Base-by-base conservation (phyloP, 441 rosid genomes). In the Lepidium campestre region DNA sequence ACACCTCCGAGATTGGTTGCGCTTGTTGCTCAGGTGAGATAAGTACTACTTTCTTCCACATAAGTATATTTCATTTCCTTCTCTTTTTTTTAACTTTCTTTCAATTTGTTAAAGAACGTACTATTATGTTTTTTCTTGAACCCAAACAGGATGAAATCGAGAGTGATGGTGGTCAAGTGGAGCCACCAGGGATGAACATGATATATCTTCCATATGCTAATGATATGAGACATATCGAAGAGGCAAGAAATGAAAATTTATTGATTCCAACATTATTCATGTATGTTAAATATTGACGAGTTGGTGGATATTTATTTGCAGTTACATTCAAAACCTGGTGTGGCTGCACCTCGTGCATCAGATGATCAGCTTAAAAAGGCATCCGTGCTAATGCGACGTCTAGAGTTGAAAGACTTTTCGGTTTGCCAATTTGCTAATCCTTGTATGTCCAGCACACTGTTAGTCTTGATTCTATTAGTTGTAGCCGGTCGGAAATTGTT, bases 151-250 rank as follows among this genome's bases (percentile, higher is more conserved):
- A 89, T 39, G 99, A 94, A 74, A 82, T 91, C 52, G 68, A 66
- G 69, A 80, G 75, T 65, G 83, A 76, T 49, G 90, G 84, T 77
- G 92, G 86, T 63, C 99, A 94, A 79, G 67, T 86, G 64, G 99
- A 94, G 83, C 96, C 96, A 65, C 96, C 97, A 3, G 99, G 99
- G 82, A 89, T 94, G 86, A 90, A 91, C 77, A 84, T 94, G 96
- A 89, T 94, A 74, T 85, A 79, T 80, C 99, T 94, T 61, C 99
- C 99, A 36, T 94, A 87, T 75, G 62, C 89, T 66, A 90, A 91
- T 67, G 97, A 94, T 79, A 70, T 94, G 68, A 85, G 99, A 82
- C 80, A 78, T 25, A 57, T 78, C 66, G 97, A 94, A 75, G 92
- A 89, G 96, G 99, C 80, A 82, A 76, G 82, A 34, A 56, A 22